Base-by-base conservation (phyloP, 768 basidiomycete species). In the Pholiota conissans region DNA sequence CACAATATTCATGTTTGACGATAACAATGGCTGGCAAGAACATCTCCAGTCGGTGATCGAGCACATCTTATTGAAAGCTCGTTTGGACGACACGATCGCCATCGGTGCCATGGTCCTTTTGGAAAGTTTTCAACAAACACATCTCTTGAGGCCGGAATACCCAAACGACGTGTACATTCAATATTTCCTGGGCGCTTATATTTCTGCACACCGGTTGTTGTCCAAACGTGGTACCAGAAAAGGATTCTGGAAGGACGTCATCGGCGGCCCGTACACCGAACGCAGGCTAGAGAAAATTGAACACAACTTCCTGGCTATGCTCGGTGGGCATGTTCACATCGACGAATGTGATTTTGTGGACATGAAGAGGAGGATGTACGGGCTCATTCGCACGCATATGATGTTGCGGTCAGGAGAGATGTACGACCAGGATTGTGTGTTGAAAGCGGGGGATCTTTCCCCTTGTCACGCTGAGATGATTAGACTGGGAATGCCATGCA, bases 131-230 rank as follows among this genome's bases (percentile, higher is more conserved):
- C 49, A 32, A 32, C 30, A 32, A 32, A 32, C 30, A 6, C 13
- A 13, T 13, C 30, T 32, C 13, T 13, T 32, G 7, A 6, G 30
- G 6, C 52, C 57, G 39, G 16, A 24, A 28, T 58, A 58, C 27
- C 57, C 57, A 6, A 24, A 54, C 52, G 7, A 48, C n/a, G 46
- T 47, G 22, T 58, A 58, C 51, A 32, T 54, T 26, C 20, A 30
- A 28, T 58, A 53, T 49, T 58, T 58, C 27, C 29, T 53, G 13
- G 57, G 45, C 14, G 57, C 57, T n/a, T 58, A 48, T 24, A 58
- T 53, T 30, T 20, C 35, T n/a, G 52, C 57, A 22, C 48, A 54
- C 39, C 57, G 47, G 9, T 11, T 54, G 2, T 37, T 53, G n/a
- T 52, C 51, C 14, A 47, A 47, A 39, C 22, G 8, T 8, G 5